Conservation (phyloP, 2,329 filamentous ascomycete genomes). For the Sphaerostilbella broomeana region DNA sequence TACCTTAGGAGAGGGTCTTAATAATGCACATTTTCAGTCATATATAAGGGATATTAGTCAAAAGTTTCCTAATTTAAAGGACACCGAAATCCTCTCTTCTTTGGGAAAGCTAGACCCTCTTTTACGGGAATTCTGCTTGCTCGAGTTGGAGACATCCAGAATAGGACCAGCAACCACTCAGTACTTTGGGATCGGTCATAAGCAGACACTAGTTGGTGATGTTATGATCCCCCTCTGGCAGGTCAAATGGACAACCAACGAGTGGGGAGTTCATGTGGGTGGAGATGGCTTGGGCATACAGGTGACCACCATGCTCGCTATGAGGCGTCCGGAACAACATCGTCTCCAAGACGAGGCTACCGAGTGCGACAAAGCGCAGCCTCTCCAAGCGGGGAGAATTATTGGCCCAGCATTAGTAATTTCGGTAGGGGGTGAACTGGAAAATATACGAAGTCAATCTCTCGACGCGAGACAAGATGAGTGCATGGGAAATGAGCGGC, state of each 20-base stretch:
- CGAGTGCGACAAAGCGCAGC: neutral
- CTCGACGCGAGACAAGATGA: no score
- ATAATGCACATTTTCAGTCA: neutral
- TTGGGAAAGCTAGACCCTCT: neutral
- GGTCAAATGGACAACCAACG: neutral
- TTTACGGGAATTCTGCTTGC: slow-evolving; percentile 5
- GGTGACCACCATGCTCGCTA: neutral
- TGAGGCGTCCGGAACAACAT: neutral
- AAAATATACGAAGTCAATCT: no score
- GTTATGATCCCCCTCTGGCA: slow-evolving; percentile 2
- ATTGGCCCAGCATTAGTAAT: neutral
- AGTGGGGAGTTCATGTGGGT: neutral
- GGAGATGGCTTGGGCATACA: neutral
- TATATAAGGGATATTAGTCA: neutral
- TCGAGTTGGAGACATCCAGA: neutral
- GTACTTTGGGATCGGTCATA: neutral
- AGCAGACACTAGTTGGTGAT: neutral
- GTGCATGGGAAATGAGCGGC: no score
- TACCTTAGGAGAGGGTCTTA: neutral
- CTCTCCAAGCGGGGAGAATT: neutral
- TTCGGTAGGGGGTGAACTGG: no score
- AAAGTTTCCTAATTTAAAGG: neutral
- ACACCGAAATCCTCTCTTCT: neutral
- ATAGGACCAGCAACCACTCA: neutral
- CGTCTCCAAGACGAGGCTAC: neutral